Evolutionary conservation across 345 rosid genomes (phyloP).

Genomic region (Gossypium anomalum): DNA sequence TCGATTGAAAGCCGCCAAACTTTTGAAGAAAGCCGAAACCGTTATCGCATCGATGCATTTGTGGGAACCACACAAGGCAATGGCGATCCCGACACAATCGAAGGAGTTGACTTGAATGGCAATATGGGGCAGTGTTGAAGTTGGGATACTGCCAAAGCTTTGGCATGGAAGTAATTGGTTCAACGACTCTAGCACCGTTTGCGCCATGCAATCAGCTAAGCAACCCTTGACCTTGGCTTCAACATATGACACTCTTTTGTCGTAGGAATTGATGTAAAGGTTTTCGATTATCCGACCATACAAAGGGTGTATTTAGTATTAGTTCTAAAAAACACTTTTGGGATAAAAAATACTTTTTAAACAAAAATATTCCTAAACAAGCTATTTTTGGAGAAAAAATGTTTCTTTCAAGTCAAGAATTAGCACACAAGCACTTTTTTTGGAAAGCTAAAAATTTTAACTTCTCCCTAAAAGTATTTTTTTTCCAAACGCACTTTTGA

Average conservation of each 20-base stretch:
- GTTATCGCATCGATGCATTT: not conserved
- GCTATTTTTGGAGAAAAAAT: too few relatives aligned
- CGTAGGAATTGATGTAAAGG: not conserved
- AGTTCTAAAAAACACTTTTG: too few relatives aligned
- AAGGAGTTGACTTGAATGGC: not conserved
- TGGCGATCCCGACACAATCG: not conserved
- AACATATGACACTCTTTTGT: not conserved
- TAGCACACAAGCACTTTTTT: too few relatives aligned
- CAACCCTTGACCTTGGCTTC: not conserved
- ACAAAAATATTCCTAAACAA: too few relatives aligned
- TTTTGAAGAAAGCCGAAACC: not conserved
- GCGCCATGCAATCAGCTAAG: not conserved
- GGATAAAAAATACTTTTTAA: too few relatives aligned
- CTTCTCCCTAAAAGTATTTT: too few relatives aligned
- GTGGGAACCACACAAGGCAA: not conserved
- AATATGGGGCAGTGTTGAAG: not conserved
- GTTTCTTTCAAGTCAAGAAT: too few relatives aligned
- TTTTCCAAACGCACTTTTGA: too few relatives aligned
- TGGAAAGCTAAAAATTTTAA: rapidly evolving
- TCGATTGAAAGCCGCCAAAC: not conserved
- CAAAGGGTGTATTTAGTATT: not conserved
- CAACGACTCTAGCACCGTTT: not conserved
- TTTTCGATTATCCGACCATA: not conserved
- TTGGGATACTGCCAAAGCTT: not conserved
- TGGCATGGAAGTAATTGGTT: not conserved